Evolutionary conservation across 139 green algal genomes (phyloP).

Genomic region (Chlorella ohadii): DNA sequence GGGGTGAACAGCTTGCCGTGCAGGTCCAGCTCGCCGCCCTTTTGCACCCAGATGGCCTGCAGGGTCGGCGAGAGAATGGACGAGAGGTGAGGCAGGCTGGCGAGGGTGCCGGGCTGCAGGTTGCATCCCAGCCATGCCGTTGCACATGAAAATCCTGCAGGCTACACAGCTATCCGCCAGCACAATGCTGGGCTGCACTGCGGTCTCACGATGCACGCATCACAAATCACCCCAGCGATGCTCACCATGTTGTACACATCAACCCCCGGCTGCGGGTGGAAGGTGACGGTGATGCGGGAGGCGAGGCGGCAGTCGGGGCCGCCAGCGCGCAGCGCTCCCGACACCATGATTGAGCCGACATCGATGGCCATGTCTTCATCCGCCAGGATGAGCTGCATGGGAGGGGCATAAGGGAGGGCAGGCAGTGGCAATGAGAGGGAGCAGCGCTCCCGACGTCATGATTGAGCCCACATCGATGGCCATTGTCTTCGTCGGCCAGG

Average conservation of each 20-base stretch:
- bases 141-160: no score
- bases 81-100: neutral
- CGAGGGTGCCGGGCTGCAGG: neutral
- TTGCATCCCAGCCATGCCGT: no score
- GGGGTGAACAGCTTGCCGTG: conserved; percentile 56
- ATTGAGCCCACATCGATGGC: no score
- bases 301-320: conserved; percentile 30
- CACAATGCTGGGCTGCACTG: no score
- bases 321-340: conserved; percentile 28
- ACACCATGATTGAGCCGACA: conserved; percentile 24
- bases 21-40: conserved; percentile 48
- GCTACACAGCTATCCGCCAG: no score
- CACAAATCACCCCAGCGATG: no score
- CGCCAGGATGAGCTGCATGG: conserved; percentile 37
- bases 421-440: neutral
- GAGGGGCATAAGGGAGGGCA: neutral
- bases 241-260: conserved; percentile 27
- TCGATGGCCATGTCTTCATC: conserved; percentile 33
- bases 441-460: no score
- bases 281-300: conserved; percentile 37
- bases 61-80: neutral
- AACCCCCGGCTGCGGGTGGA: conserved; percentile 8
- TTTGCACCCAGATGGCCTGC: conserved; percentile 36
- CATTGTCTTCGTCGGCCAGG: neutral
- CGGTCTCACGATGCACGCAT: no score